Evolutionary conservation across 257 asterid genomes (phyloP), one percentile per base, ranked within the genome.

Genomic region (Rehmannia glutinosa): DNA sequence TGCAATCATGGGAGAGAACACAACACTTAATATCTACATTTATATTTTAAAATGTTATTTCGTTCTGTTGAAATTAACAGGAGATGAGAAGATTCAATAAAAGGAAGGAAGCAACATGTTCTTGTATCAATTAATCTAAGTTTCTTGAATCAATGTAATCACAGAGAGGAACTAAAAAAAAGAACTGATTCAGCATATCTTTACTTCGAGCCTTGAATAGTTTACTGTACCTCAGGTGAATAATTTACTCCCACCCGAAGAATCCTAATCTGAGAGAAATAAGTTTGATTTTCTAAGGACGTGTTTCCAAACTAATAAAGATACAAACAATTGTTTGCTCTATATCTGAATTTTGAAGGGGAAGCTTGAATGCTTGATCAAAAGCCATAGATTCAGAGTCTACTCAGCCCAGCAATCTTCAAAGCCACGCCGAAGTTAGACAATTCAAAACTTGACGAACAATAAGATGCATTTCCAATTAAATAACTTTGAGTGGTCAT

Each of bases 1-100:
- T 79, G 77, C 15, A 45, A 43, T 21, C 53, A 67, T 56, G 41
- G 6, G 41, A 5, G 35, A 65, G 5, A 30, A 7, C 5, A 75
- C 20, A 49, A 7, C 43, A 70, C 11, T 21, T 6, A 20, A 7
- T 8, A 27, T 19, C 32, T 36, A 49, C 2, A n/a, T 9, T 13
- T 8, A 20, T 55, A 13, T 4, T 33, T 13, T 2, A 13, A 28
- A 52, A 21, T 1, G 23, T 5, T 23, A 13, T 10, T 38, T 9
- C 2, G 19, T 2, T 10, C 55, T 15, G 2, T 13, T 19, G 4
- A 5, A 51, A 28, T 30, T 0, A 5, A 32, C 9, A 30, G 36
- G n/a, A n/a, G n/a, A n/a, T 15, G 2, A 8, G 8, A 9, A 47
- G 35, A 38, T 27, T 16, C 8, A 19, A n/a, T n/a, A 21, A 16